Base-by-base conservation (phyloP, 1,284 basidiomycete species). In the Meira nashicola region DNA sequence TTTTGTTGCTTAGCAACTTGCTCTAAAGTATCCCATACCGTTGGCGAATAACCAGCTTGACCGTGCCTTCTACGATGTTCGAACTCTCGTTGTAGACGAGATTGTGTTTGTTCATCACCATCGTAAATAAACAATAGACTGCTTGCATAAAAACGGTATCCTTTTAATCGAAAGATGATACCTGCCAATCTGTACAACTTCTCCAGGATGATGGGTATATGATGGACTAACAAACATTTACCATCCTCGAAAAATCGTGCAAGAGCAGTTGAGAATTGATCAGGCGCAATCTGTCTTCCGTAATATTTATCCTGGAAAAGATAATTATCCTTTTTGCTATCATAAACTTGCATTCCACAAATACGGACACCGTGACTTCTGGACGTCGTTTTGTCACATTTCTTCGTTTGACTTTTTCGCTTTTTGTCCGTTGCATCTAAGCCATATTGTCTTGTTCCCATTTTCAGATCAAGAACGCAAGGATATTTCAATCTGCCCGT, bases 361-460 rank as follows among this genome's bases (percentile, higher is more conserved):
- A 98, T 88, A 64, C 94, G 85, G 25, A 94, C 90, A 1, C 95
- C 94, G 46, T 96, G 82, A 14, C 87, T 85, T 66, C 90, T 84
- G 74, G 91, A 94, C 14, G 94, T 98, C 54, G 95, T 97, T 63
- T 88, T 84, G 79, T 96, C 92, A 78, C 94, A 97, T 81, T 99
- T 99, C 81, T 94, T 95, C 52, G 94, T 86, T 81, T 99, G 95
- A 74, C 91, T 95, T 80, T 88, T 89, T 84, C 95, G 96, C 83
- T 99, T 99, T 58, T 86, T 83, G 0, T 87, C 82, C 3, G 89
- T 90, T 21, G 94, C 94, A 73, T 97, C 91, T 80, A 95, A 89
- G 14, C 95, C 95, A 80, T 98, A 97, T 81, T 99, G 94, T 44
- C 94, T 84, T 38, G 93, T 97, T 12, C 94, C 94, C 94, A 98